Evolutionary conservation across 2,329 filamentous ascomycete species (phyloP).

Genomic region (Fusarium solani-melongenae): DNA sequence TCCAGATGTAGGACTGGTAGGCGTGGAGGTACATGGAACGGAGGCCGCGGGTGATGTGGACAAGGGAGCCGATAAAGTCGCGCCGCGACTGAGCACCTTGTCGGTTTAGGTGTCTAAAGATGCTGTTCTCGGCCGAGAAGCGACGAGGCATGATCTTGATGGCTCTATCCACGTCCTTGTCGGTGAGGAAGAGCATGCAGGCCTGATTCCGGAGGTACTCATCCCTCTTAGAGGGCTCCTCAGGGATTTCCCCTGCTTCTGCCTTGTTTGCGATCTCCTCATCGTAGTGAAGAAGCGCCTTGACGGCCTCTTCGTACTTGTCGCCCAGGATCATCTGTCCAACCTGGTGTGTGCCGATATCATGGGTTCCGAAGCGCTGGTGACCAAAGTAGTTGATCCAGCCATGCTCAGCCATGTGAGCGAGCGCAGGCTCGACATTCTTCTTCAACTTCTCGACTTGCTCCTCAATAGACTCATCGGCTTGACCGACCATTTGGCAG

Average conservation of each 20-base stretch:
- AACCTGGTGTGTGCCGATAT: constrained; percentile 85
- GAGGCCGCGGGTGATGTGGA: constrained; percentile 82
- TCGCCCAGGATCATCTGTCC: constrained; percentile 86
- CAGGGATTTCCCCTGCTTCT: constrained; percentile 49
- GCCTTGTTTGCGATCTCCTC: constrained; percentile 65
- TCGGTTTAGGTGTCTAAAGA: constrained; percentile 80
- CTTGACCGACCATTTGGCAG: constrained; percentile 69
- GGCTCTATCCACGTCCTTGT: constrained; percentile 68
- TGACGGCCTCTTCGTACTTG: constrained; percentile 83
- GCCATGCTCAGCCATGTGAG: constrained; percentile 76
- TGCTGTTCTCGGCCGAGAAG: constrained; percentile 81
- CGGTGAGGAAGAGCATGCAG: constrained; percentile 77
- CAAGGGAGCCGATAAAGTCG: constrained; percentile 85
- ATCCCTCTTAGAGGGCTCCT: constrained; percentile 72
- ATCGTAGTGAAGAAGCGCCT: constrained; percentile 80
- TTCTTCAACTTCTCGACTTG: constrained; percentile 46
- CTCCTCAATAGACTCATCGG: constrained; percentile 39
- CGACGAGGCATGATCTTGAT: constrained; percentile 78
- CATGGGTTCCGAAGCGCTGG: constrained; percentile 94
- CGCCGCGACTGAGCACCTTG: constrained; percentile 58
- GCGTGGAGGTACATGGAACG: constrained; percentile 96
- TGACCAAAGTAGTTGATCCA: constrained; percentile 99
- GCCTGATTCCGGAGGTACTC: constrained; percentile 83
- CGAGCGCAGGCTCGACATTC: constrained; percentile 68
- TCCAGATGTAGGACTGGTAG: constrained; percentile 96